Conservation (phyloP, 352 stramenopile species). For the Aphanomyces euteiches region DNA sequence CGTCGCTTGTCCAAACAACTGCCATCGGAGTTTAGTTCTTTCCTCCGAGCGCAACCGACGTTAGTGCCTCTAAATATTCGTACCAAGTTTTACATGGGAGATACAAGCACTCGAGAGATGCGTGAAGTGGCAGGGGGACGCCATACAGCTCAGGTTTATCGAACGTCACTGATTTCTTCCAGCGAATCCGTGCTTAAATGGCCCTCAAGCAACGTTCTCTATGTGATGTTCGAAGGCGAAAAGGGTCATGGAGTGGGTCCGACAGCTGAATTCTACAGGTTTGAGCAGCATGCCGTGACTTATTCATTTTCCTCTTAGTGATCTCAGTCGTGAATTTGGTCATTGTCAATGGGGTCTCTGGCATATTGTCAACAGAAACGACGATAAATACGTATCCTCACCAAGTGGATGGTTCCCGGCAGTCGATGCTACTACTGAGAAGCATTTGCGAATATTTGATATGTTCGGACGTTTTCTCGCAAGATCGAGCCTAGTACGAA, state of each 20-base stretch:
- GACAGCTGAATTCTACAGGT: constrained; percentile 43
- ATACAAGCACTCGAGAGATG: not conserved
- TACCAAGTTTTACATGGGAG: not conserved
- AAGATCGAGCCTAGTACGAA: not conserved
- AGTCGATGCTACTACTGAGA: not conserved
- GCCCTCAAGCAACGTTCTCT: constrained; percentile 15
- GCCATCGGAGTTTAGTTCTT: not conserved
- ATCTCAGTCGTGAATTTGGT: not conserved
- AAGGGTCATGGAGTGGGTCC: constrained; percentile 35
- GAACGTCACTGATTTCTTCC: not conserved
- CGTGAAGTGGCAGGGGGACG: not conserved
- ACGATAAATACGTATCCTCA: not conserved
- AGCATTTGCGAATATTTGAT: not conserved
- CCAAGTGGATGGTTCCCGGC: constrained; percentile 1
- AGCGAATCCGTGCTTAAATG: too few relatives aligned
- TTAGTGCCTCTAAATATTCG: not conserved
- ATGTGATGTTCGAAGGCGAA: constrained; percentile 35
- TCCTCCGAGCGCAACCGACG: not conserved
- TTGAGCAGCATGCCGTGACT: not conserved
- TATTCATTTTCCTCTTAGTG: not conserved
- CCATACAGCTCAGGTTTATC: not conserved
- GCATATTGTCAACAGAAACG: not conserved
- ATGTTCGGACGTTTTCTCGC: not conserved
- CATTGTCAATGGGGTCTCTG: not conserved
- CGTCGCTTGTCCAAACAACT: not conserved